Conservation (phyloP, 331 rosid genomes). For the Rosa hybrid region DNA sequence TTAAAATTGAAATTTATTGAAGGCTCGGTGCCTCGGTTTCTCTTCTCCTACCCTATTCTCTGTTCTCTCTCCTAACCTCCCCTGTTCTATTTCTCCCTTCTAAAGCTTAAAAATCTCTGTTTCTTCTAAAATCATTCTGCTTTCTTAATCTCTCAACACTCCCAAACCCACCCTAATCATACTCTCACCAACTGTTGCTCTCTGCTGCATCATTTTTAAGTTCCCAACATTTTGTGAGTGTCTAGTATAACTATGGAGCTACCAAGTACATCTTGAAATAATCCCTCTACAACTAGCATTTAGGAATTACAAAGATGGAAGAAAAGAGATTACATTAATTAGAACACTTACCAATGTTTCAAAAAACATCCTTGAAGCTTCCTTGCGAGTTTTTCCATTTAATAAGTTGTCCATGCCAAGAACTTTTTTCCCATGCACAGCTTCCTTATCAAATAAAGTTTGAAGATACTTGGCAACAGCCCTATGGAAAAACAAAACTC, state of each 20-base stretch:
- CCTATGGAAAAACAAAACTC: constrained; percentile 36
- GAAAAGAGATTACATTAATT: not conserved
- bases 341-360: constrained; percentile 77
- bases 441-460: constrained; percentile 74
- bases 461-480: constrained; percentile 98
- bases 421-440: constrained; percentile 59
- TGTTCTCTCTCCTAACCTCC: too few species aligned
- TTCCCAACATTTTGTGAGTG: constrained; percentile 3
- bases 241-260: not conserved
- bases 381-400: constrained; percentile 84
- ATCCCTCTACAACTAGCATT: not conserved
- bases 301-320: constrained; percentile 4
- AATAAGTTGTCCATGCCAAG: constrained; percentile 73
- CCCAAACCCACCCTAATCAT: not conserved
- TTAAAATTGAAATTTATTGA: too few species aligned
- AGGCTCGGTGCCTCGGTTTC: too few species aligned
- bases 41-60: too few species aligned
- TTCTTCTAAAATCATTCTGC: too few species aligned
- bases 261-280: not conserved
- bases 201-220: too few species aligned
- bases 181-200: not conserved
- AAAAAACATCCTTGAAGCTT: constrained; percentile 97
- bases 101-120: not conserved
- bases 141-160: too few species aligned
- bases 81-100: not conserved